Base-by-base conservation (phyloP, 2,329 filamentous ascomycete genomes). In the Calonectria ilicicola region DNA sequence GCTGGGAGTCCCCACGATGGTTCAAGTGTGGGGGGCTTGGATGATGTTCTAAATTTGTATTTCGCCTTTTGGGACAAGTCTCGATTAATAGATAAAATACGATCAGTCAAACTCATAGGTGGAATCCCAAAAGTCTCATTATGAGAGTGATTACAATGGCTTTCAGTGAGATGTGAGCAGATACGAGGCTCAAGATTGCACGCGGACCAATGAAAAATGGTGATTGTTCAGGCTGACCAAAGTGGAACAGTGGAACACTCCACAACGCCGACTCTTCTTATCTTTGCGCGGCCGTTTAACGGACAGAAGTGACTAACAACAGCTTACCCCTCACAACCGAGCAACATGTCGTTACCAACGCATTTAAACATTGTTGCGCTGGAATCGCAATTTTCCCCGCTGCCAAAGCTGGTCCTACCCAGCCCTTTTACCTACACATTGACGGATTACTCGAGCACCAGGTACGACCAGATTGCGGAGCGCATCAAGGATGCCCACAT, bases 401-500 rank as follows among this genome's bases (percentile, higher is more conserved):
- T 71, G 12, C 72, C 72, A 12, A 29, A 56, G n/a, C 72, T 73
- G n/a, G 46, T 26, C 8, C 40, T 71, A 4, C 72, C 72, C 0
- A 42, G 56, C n/a, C 68, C 67, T 3, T 49, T 71, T 53, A 67
- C 72, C 3, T 73, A 68, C 27, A 47, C 65, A 21, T 56, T 72
- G 23, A 72, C 70, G 2, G 35, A 66, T 12, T 67, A 71, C 44
- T 23, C 42, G 19, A 38, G 42, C 23, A 71, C 69, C 1, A 60
- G 21, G 21, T 23, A 58, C 27, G 69, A 56, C 8, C 51, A 71
- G 44, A 21, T 67, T 23, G 38, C 69, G 23, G 56, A 65, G 46
- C 75, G 76, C 40, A 72, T 79, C 49, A 74, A 65, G 32, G 72
- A 80, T 46, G 80, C 80, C 10, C 77, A 79, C 63, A 74, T 81